phyloP scores from a whole-genome alignment of 2,329 filamentous ascomycete species.

The Dothistroma pini region DNA sequence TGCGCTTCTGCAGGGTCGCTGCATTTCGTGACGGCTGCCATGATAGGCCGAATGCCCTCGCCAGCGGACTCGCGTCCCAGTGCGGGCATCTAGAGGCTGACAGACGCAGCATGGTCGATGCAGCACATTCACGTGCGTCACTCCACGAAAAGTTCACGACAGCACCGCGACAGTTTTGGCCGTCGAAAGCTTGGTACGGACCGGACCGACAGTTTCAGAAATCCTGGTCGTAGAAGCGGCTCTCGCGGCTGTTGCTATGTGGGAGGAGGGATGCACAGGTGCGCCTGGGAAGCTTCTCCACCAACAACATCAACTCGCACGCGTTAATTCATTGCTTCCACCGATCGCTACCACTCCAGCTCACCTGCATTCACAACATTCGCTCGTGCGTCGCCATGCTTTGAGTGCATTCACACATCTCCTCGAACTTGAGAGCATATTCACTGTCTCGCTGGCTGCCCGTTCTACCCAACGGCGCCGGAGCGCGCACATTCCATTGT shows the following conservation, averaged over 20 bases:
- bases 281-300: background rate
- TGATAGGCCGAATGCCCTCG: conserved; percentile 25
- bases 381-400: conserved; percentile 6
- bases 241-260: background rate
- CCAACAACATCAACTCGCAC: background rate
- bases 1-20: conserved; percentile 41
- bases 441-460: background rate
- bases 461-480: conserved; percentile 10
- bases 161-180: background rate
- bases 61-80: conserved; percentile 38
- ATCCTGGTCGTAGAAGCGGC: background rate
- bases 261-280: background rate
- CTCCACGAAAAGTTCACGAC: conserved; percentile 3
- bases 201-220: background rate
- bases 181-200: background rate
- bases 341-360: background rate
- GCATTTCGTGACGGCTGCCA: conserved; percentile 40
- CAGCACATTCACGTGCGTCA: background rate
- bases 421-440: background rate
- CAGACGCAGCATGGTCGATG: conserved; percentile 30
- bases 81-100: conserved; percentile 38
- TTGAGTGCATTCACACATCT: conserved; percentile 1
- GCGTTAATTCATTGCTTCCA: background rate
- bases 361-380: conserved; percentile 4
- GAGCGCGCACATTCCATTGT: conserved; percentile 18